A percentile compares a stretch with the other conserved stretches of the same genome.
Evolutionary conservation across 2,329 filamentous ascomycete genomes (phyloP).

Genomic region (Keithomyces neogunnii): DNA sequence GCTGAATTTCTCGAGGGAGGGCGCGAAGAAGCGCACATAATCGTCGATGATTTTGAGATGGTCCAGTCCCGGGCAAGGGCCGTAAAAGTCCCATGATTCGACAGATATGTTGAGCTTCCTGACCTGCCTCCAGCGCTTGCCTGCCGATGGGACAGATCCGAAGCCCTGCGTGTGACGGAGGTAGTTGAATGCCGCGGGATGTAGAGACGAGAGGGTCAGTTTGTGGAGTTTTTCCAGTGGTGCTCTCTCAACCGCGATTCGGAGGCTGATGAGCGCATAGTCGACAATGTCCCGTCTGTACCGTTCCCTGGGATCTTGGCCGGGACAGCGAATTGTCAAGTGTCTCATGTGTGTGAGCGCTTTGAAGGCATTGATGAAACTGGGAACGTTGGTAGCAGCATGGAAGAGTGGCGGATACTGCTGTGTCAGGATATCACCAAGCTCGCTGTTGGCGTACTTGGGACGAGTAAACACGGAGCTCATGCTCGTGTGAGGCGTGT

Average conservation of each 20-base stretch:
- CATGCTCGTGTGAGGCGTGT: slow-evolving; percentile 66
- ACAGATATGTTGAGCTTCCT: slow-evolving; percentile 64
- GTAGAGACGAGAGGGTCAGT: slow-evolving; percentile 64
- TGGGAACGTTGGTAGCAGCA: slow-evolving; percentile 76
- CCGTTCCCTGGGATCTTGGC: slow-evolving; percentile 57
- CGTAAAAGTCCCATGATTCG: slow-evolving; percentile 59
- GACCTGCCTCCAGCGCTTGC: slow-evolving; percentile 70
- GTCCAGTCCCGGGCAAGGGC: slow-evolving; percentile 51
- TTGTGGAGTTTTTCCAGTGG: slow-evolving; percentile 57
- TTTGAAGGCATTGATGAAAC: slow-evolving; percentile 69
- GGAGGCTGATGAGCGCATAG: slow-evolving; percentile 79
- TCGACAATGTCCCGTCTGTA: slow-evolving; percentile 74
- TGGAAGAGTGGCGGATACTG: slow-evolving; percentile 89
- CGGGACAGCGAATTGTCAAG: slow-evolving; percentile 68
- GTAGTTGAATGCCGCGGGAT: slow-evolving; percentile 69
- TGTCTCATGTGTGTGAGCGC: slow-evolving; percentile 63
- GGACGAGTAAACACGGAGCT: slow-evolving; percentile 54
- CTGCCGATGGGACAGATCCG: slow-evolving; percentile 63
- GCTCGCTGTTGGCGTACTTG: slow-evolving; percentile 72
- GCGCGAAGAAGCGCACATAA: slow-evolving; percentile 65
- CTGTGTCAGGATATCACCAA: slow-evolving; percentile 73
- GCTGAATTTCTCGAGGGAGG: slow-evolving; percentile 57
- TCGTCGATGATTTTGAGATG: slow-evolving; percentile 74
- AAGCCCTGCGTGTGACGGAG: slow-evolving; percentile 67
- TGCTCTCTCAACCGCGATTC: slow-evolving; percentile 72